These are phyloP conservation scores for Lecanicillium sp. DNA, from an alignment of 2,329 filamentous ascomycete species.

Conservation along the genomic window DNA sequence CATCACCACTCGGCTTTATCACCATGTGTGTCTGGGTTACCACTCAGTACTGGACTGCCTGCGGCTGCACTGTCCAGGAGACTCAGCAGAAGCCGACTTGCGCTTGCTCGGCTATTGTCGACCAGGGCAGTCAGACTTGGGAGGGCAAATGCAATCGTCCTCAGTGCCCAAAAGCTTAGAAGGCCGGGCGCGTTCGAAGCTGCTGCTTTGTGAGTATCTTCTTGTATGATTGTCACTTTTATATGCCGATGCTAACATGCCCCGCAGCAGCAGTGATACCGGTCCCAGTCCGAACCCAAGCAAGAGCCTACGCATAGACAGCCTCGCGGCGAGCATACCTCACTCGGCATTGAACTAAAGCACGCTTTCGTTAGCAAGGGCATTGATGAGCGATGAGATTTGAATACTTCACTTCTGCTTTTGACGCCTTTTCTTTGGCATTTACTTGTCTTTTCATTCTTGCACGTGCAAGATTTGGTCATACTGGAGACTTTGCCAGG, in stretches of 20 bases:
- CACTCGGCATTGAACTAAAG: slow-evolving; percentile 6
- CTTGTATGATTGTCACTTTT: no score
- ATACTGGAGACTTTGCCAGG: no score
- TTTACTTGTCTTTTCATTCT: neutral
- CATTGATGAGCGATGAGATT: neutral
- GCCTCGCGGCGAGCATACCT: slow-evolving; percentile 11
- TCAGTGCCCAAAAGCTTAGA: slow-evolving; percentile 21
- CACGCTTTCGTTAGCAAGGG: neutral
- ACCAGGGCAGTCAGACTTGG: slow-evolving; percentile 26
- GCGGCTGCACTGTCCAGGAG: slow-evolving; percentile 25
- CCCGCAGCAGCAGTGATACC: neutral
- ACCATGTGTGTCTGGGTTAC: slow-evolving; percentile 30
- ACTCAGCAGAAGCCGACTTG: slow-evolving; percentile 25
- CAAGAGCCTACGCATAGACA: slow-evolving; percentile 9
- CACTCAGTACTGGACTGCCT: slow-evolving; percentile 26
- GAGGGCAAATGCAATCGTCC: slow-evolving; percentile 27
- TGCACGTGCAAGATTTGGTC: neutral
- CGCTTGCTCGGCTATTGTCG: slow-evolving; percentile 22
- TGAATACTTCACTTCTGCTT: slow-evolving; percentile 1
- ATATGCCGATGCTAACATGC: neutral
- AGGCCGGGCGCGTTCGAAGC: neutral
- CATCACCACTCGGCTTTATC: no score
- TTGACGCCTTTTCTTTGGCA: neutral
- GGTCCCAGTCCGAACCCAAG: slow-evolving; percentile 2
- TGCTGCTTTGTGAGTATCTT: neutral